Evolutionary conservation across 192 early-diverging fungal genomes (phyloP).

Genomic region (Physocladia obscura): DNA sequence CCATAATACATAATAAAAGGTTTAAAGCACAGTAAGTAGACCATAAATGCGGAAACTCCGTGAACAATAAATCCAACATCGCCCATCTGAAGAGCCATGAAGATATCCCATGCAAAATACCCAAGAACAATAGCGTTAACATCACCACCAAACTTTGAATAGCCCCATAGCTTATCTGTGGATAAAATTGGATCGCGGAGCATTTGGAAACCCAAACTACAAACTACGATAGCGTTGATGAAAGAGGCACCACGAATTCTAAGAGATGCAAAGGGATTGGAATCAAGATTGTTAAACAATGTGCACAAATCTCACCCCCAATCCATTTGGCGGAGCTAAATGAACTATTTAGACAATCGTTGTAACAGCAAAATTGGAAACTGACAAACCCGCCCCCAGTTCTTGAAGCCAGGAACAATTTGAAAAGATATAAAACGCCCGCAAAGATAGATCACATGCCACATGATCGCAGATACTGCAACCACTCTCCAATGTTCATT

Average conservation of each 20-base stretch:
- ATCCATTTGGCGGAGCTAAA: slow-evolving; percentile 35
- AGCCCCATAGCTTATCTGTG: slow-evolving; percentile 73
- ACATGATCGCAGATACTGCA: slow-evolving; percentile 25
- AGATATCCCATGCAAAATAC: slow-evolving; percentile 93
- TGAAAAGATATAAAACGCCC: background rate
- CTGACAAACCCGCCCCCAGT: background rate
- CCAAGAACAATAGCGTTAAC: slow-evolving; percentile 84
- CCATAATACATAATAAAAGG: slow-evolving; percentile 89
- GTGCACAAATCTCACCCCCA: slow-evolving; percentile 43
- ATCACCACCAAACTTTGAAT: slow-evolving; percentile 64
- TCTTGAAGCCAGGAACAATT: background rate
- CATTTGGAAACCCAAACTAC: slow-evolving; percentile 63
- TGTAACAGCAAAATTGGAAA: background rate
- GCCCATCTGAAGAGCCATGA: slow-evolving; percentile 63
- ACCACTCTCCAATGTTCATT: slow-evolving; percentile 26
- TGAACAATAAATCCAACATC: slow-evolving; percentile 84
- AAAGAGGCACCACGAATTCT: slow-evolving; percentile 36
- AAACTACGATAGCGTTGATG: slow-evolving; percentile 70
- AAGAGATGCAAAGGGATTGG: background rate
- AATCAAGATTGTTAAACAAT: background rate
- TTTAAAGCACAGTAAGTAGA: slow-evolving; percentile 70
- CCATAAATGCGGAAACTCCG: slow-evolving; percentile 71
- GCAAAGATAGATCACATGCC: slow-evolving; percentile 2
- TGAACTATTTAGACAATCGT: background rate
- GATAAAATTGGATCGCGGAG: slow-evolving; percentile 64